Base-by-base conservation (phyloP, 2,329 filamentous ascomycete species). In the Xylaria sp. region DNA sequence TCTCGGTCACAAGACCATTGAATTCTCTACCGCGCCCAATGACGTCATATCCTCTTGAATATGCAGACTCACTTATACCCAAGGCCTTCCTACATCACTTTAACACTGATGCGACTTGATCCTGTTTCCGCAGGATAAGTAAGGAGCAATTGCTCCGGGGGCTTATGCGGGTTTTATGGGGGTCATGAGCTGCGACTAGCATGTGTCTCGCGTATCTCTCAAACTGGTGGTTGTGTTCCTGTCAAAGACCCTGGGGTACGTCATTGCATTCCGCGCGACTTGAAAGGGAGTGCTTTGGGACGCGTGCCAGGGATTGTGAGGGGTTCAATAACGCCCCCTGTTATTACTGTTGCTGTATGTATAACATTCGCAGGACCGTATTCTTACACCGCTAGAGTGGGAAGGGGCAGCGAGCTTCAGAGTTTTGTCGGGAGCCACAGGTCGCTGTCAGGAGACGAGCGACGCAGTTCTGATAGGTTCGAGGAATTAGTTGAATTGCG, bases 131-230 rank as follows among this genome's bases (percentile, higher is more conserved):
- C n/a, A 56, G 25, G 18, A 28, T 23, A 48, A 55, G 25, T 15
- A 18, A 69, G 69, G 69, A 71, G 69, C 62, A 61, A 69, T 66
- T 61, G 69, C 69, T 71, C 69, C 69, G 69, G 23, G 25, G 4
- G 13, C n/a, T 43, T 36, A 71, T 67, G 66, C 59, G 23, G 69
- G 51, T 58, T 52, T 48, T 48, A 23, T 49, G 46, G 46, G 46
- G 20, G 46, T 25, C 46, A 4, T 31, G 33, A 55, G 13, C 46
- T 39, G 33, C 33, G 31, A 15, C n/a, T 41, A 25, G 28, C 28
- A 39, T 33, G 31, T 58, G 15, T 60, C 43, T 58, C 43, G 41
- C 43, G 25, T 51, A 41, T 10, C 41, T 49, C 33, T 51, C 41
- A 23, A 15, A 12, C 10, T 39, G 31, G 1, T 41, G 55, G 33